Evolutionary conservation across 192 early-diverging fungal species (phyloP).

Genomic region (Linnemannia schmuckeri): DNA sequence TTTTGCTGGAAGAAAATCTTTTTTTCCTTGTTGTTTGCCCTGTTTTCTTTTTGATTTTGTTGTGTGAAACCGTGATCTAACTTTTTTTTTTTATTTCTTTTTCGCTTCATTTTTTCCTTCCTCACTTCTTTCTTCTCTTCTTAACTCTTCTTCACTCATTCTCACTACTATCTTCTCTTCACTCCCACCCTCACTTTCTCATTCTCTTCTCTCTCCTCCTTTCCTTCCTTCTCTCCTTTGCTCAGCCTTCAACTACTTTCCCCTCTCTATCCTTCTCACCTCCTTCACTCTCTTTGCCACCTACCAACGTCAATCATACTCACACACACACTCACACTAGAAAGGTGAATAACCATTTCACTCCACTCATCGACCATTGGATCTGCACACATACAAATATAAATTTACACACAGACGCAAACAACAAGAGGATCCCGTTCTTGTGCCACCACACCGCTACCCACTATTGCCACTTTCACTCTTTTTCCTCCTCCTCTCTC

Average conservation of each 20-base stretch:
- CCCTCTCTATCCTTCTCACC: not conserved
- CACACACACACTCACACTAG: too few relatives aligned
- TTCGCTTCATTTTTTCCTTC: not conserved
- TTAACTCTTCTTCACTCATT: not conserved
- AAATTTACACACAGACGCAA: too few relatives aligned
- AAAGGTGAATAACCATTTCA: too few relatives aligned
- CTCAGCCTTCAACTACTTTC: too few relatives aligned
- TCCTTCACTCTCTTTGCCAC: not conserved
- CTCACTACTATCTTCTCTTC: not conserved
- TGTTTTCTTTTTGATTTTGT: not conserved
- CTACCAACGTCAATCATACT: too few relatives aligned
- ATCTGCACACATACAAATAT: too few relatives aligned
- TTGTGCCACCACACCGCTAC: too few relatives aligned
- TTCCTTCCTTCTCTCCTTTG: too few relatives aligned
- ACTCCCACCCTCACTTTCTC: not conserved
- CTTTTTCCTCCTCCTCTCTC: too few relatives aligned
- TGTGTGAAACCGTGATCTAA: not conserved
- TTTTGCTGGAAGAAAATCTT: not conserved
- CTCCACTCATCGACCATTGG: too few relatives aligned
- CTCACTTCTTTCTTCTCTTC: not conserved
- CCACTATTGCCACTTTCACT: too few relatives aligned
- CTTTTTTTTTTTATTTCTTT: not conserved
- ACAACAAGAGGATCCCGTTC: too few relatives aligned
- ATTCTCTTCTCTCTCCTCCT: not conserved
- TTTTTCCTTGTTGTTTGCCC: not conserved